phyloP scores from a whole-genome alignment of 441 rosid genomes.

The Jatropha podagrica region DNA sequence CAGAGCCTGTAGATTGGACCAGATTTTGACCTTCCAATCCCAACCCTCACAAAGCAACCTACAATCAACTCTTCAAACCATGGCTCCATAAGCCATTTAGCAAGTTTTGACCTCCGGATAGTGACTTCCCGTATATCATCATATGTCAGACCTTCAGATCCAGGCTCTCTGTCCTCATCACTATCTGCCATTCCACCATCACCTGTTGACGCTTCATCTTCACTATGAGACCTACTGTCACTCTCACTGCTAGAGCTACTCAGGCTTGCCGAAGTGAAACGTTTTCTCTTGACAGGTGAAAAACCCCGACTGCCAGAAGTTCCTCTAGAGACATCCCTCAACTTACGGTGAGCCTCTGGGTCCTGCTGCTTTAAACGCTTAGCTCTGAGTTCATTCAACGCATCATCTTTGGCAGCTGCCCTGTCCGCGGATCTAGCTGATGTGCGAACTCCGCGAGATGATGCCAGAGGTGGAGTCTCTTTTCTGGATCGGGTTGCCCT shows the following conservation, averaged over 20 bases:
- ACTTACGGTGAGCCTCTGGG: constrained; percentile 70
- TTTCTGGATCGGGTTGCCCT: constrained; percentile 58
- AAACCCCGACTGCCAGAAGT: constrained; percentile 55
- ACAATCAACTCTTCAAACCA: constrained; percentile 96
- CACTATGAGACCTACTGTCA: constrained; percentile 81
- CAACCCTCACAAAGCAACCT: constrained; percentile 94
- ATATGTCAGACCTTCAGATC: constrained; percentile 58
- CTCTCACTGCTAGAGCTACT: constrained; percentile 80
- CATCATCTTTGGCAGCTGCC: constrained; percentile 90
- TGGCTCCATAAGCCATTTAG: constrained; percentile 97
- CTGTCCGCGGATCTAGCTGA: constrained; percentile 95
- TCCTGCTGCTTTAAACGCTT: constrained; percentile 92
- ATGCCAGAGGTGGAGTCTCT: constrained; percentile 60
- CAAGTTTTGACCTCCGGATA: constrained; percentile 86
- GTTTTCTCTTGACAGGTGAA: constrained; percentile 65
- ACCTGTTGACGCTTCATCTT: constrained; percentile 78
- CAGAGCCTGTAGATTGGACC: constrained; percentile 89
- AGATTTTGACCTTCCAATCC: constrained; percentile 75
- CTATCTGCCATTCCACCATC: constrained; percentile 89
- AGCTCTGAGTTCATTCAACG: constrained; percentile 83
- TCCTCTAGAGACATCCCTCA: constrained; percentile 77
- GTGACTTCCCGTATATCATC: constrained; percentile 88
- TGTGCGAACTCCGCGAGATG: constrained; percentile 70
- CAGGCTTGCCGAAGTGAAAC: constrained; percentile 56
- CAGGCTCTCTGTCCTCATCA: constrained; percentile 75